Evolutionary conservation across 805 yeast species (phyloP), one percentile per base, ranked within the genome.

Genomic region (Zygoascus flipseniorum): DNA sequence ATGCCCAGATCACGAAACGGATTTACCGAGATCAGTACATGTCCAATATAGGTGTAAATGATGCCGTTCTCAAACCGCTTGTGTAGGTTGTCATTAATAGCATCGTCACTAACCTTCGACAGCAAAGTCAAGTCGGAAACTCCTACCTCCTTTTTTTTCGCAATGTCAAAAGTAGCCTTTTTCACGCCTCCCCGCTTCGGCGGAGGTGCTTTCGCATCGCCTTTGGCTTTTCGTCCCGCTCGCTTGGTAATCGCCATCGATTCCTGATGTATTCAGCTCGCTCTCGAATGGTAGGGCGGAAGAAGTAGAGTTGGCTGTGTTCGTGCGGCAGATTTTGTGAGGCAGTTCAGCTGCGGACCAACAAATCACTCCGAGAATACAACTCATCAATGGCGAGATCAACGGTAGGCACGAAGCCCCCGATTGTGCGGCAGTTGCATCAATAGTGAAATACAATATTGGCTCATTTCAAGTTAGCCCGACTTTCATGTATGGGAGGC

Each of bases 1-100:
- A 93, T 93, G 1, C 99, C 99, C 64, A 93, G 74, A 68, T 93
- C 99, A 59, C 89, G 82, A 73, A 93, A 93, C 2, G 99, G 99
- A 64, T 93, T 93, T 49, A 93, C 96, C 4, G 97, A 89, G 62
- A 93, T 93, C 67, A 93, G 76, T 63, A 67, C 71, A 64, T 67
- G 71, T 48, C 71, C 71, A 56, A 67, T 67, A 50, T 67, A 67
- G 28, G 71, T 67, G 63, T 93, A 93, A 58, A 93, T 93, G 32
- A 89, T 77, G 26, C 87, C 93, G 65, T 89, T 89, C 72, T 85
- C 80, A 69, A 93, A 93, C 56, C 99, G 76, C 66, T 89, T 88
- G 65, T 88, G 81, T 60, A 93, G 74, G 69, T 93, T 93, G 18
- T 90, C 96, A 65, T 89, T 89, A 73, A 93, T 93, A 43, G 96